Conservation (phyloP, 371 early-diverging fungal genomes). For the Encephalitozoon cuniculi region DNA sequence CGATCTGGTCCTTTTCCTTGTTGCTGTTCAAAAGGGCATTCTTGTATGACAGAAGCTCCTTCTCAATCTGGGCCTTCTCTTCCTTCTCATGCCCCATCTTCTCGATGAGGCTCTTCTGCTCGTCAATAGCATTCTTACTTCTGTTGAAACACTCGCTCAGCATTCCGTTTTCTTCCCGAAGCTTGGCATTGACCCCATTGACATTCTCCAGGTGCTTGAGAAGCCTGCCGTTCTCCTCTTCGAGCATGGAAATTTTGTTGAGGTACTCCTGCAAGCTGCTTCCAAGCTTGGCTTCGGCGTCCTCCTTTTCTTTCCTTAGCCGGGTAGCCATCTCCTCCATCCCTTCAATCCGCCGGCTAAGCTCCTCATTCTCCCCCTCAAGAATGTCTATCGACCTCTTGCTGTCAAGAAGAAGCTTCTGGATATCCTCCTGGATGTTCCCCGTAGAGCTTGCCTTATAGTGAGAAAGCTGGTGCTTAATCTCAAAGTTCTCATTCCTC, state of each 20-base stretch:
- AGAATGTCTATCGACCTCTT: constrained; percentile 25
- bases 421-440: constrained; percentile 23
- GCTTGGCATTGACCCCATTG: constrained; percentile 2
- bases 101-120: constrained; percentile 1
- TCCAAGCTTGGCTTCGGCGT: not conserved
- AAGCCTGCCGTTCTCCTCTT: constrained; percentile 54
- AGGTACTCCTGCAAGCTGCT: not conserved
- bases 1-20: not conserved
- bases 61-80: not conserved
- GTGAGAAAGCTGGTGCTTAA: constrained; percentile 49
- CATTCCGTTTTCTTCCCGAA: not conserved
- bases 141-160: constrained; percentile 10
- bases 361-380: constrained; percentile 31
- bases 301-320: not conserved
- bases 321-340: constrained; percentile 17
- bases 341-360: constrained; percentile 7
- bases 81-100: not conserved
- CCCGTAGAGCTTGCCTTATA: not conserved
- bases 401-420: constrained; percentile 41
- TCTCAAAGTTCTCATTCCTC: constrained; percentile 46
- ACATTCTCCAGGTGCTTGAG: constrained; percentile 27
- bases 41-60: constrained; percentile 1
- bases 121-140: constrained; percentile 1
- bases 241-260: constrained; percentile 22
- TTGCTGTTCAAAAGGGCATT: constrained; percentile 4